Conservation (phyloP, 106 monocot genomes). For the Cymbidium sinense region DNA sequence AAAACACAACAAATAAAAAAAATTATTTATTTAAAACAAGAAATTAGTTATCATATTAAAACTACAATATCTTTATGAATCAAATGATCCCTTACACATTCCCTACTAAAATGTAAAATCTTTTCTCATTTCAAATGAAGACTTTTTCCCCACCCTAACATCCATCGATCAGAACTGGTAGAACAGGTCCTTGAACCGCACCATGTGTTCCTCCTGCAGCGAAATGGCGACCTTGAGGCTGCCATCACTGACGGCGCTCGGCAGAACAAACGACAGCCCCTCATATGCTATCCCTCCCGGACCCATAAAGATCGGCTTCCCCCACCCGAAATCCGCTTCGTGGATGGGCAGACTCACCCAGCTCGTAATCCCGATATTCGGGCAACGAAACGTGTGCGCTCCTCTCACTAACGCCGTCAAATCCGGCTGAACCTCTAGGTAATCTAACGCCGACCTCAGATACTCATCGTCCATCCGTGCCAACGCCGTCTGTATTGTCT, state of each 20-base stretch:
- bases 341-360: slow-evolving; percentile 72
- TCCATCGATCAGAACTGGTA: slow-evolving; percentile 19
- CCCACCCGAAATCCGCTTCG: slow-evolving; percentile 94
- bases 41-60: no score
- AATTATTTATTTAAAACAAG: no score
- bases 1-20: no score
- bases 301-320: slow-evolving; percentile 72
- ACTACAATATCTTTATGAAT: no score
- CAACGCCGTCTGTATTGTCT: slow-evolving; percentile 42
- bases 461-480: slow-evolving; percentile 70
- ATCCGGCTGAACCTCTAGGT: slow-evolving; percentile 77
- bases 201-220: slow-evolving; percentile 75
- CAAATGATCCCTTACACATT: no score
- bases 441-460: slow-evolving; percentile 69
- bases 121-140: no score
- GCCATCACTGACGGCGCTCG: slow-evolving; percentile 61
- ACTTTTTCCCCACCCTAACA: no score
- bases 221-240: slow-evolving; percentile 71
- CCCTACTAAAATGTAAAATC: no score
- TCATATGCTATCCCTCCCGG: slow-evolving; percentile 68
- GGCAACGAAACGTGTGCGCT: slow-evolving; percentile 68
- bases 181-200: slow-evolving; percentile 48
- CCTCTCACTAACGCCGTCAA: slow-evolving; percentile 54
- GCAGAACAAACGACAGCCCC: slow-evolving; percentile 63
- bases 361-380: slow-evolving; percentile 76